Evolutionary conservation across 139 green algal species (phyloP).

Genomic region (Desmodesmus armatus): DNA sequence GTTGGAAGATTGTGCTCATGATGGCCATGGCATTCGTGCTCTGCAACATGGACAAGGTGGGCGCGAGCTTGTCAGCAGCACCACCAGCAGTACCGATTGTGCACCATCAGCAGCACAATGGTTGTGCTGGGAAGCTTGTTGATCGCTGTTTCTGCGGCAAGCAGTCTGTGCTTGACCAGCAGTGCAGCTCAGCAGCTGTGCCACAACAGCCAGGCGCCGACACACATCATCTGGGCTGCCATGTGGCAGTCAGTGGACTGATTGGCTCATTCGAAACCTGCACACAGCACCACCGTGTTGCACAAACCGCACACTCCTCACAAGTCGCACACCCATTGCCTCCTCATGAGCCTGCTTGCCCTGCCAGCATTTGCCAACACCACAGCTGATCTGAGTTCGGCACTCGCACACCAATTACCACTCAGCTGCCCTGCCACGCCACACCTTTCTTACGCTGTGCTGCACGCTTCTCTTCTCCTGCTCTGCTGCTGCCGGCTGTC

Average conservation of each 20-base stretch:
- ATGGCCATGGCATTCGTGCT: slow-evolving; percentile 71
- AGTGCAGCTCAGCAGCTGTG: neutral
- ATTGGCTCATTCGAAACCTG: too few relatives aligned
- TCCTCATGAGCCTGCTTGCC: neutral
- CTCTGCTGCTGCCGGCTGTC: neutral
- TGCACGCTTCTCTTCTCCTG: neutral
- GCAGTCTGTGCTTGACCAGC: neutral
- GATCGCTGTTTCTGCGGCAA: neutral
- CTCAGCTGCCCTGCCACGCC: too few relatives aligned
- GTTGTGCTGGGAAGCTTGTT: too few relatives aligned
- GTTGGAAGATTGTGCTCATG: slow-evolving; percentile 47
- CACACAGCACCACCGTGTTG: too few relatives aligned
- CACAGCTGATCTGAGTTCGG: neutral
- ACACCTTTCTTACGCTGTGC: too few relatives aligned
- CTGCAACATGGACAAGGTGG: slow-evolving; percentile 98
- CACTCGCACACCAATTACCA: neutral
- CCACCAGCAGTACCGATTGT: neutral
- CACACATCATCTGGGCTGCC: too few relatives aligned
- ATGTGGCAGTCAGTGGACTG: too few relatives aligned
- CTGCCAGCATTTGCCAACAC: neutral
- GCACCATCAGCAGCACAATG: neutral
- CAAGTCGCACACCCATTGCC: neutral
- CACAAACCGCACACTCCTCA: neutral
- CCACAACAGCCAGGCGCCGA: too few relatives aligned
- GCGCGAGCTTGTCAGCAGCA: neutral